Evolutionary conservation across 768 basidiomycete genomes (phyloP).

Genomic region (Mycena rebaudengoi): DNA sequence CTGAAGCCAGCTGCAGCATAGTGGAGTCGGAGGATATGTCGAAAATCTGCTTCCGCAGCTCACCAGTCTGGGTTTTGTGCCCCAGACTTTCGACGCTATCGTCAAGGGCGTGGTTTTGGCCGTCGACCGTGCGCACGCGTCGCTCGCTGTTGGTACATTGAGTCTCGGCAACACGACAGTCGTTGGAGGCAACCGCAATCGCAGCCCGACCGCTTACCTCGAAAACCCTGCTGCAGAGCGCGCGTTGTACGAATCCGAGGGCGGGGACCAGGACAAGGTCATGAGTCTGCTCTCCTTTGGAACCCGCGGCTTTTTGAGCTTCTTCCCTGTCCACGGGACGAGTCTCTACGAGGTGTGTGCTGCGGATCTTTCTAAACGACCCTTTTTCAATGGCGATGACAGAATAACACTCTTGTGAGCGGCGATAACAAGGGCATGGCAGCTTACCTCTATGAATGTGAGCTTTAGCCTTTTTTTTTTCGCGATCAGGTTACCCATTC

Average conservation of each 20-base stretch:
- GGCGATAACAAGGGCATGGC: slow-evolving; percentile 90
- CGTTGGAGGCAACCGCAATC: slow-evolving; percentile 73
- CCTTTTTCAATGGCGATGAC: neutral
- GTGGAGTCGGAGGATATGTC: slow-evolving; percentile 81
- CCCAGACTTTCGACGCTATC: slow-evolving; percentile 76
- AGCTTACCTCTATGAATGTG: slow-evolving; percentile 79
- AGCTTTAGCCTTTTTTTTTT: slow-evolving; percentile 20
- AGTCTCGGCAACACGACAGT: slow-evolving; percentile 76
- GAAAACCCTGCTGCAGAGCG: slow-evolving; percentile 79
- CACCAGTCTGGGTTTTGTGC: slow-evolving; percentile 78
- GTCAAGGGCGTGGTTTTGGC: slow-evolving; percentile 74
- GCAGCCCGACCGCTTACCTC: slow-evolving; percentile 79
- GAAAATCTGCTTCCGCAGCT: slow-evolving; percentile 83
- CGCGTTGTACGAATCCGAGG: slow-evolving; percentile 56
- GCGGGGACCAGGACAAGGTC: slow-evolving; percentile 77
- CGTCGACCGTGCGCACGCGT: slow-evolving; percentile 72
- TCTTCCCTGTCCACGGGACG: slow-evolving; percentile 83
- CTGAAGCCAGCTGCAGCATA: slow-evolving; percentile 51
- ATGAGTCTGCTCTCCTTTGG: slow-evolving; percentile 76
- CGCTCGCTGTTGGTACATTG: slow-evolving; percentile 65
- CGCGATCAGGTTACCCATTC: neutral
- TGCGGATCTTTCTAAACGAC: too few relatives aligned
- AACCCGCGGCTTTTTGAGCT: slow-evolving; percentile 72
- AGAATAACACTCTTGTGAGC: slow-evolving; percentile 88
- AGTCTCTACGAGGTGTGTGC: slow-evolving; percentile 72